These are phyloP conservation scores for Colletotrichum salicis DNA, from an alignment of 2,329 filamentous ascomycete species.

Conservation along the genomic window DNA sequence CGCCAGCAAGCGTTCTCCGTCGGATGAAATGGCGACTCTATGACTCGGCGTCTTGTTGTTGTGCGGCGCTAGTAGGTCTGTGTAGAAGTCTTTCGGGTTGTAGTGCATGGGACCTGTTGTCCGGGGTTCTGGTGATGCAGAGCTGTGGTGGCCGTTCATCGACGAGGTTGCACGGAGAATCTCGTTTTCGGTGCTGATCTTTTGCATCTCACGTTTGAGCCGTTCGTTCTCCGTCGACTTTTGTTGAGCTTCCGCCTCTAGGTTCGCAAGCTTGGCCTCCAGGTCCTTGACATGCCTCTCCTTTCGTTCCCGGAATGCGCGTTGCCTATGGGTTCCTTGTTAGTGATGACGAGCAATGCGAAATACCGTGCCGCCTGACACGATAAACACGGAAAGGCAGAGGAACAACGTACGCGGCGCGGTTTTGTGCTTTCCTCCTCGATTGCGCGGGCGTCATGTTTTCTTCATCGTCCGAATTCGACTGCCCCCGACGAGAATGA, in stretches of 20 bases:
- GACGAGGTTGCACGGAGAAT: slow-evolving; percentile 84
- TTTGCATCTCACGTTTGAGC: slow-evolving; percentile 84
- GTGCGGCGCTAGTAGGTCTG: slow-evolving; percentile 70
- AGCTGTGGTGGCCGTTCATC: slow-evolving; percentile 46
- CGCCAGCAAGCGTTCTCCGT: slow-evolving; percentile 76
- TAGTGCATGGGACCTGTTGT: slow-evolving; percentile 77
- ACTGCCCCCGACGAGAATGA: slow-evolving; percentile 49
- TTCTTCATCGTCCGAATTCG: slow-evolving; percentile 66
- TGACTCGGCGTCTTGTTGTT: slow-evolving; percentile 73
- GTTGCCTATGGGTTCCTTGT: slow-evolving; percentile 71
- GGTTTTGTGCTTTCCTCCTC: slow-evolving; percentile 69
- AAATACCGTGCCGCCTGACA: neutral
- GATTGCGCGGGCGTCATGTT: slow-evolving; percentile 66
- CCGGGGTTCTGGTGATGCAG: slow-evolving; percentile 58
- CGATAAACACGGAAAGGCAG: neutral
- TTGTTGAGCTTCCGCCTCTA: slow-evolving; percentile 78
- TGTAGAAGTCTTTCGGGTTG: slow-evolving; percentile 78
- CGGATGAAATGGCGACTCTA: slow-evolving; percentile 73
- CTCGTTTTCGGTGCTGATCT: slow-evolving; percentile 89
- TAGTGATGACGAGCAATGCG: neutral
- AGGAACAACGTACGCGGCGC: slow-evolving; percentile 64
- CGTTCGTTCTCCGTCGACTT: slow-evolving; percentile 87
- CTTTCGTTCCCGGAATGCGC: slow-evolving; percentile 95
- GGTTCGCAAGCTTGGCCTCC: slow-evolving; percentile 81
- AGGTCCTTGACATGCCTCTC: slow-evolving; percentile 94